These are phyloP conservation scores for Cruciata laevipes DNA, from an alignment of 257 asterid genomes.

Conservation along the genomic window DNA sequence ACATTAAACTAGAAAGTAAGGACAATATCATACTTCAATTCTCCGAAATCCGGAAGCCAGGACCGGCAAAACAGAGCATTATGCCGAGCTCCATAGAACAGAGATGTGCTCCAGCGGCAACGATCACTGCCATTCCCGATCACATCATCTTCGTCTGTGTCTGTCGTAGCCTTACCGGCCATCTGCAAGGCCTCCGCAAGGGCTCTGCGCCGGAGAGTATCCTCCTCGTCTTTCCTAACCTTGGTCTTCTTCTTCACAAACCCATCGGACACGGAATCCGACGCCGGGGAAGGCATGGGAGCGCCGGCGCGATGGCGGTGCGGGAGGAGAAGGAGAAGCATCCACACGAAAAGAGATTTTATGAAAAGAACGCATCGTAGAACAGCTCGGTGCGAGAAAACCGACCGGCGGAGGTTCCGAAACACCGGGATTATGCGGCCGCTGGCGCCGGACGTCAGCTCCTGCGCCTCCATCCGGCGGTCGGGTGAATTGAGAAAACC, in stretches of 20 bases:
- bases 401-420: constrained; percentile 54
- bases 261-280: constrained; percentile 25
- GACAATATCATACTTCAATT: constrained; percentile 43
- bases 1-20: not conserved
- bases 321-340: constrained; percentile 58
- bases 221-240: constrained; percentile 89
- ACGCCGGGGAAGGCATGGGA: constrained; percentile 61
- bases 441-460: constrained; percentile 98
- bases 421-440: constrained; percentile 86
- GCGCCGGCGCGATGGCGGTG: constrained; percentile 41
- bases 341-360: constrained; percentile 68
- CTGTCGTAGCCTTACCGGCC: constrained; percentile 27
- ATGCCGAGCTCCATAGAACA: constrained; percentile 63
- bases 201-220: constrained; percentile 82
- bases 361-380: constrained; percentile 35
- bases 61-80: constrained; percentile 92
- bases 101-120: constrained; percentile 61
- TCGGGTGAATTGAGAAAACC: not conserved
- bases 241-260: constrained; percentile 36
- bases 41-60: constrained; percentile 77
- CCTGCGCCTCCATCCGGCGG: constrained; percentile 52
- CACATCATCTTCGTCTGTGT: constrained; percentile 6
- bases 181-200: constrained; percentile 78
- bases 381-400: constrained; percentile 46
- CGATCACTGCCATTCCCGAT: constrained; percentile 21